Evolutionary conservation across 2,329 filamentous ascomycete species (phyloP).

Genomic region (Dactylonectria estremocensis): DNA sequence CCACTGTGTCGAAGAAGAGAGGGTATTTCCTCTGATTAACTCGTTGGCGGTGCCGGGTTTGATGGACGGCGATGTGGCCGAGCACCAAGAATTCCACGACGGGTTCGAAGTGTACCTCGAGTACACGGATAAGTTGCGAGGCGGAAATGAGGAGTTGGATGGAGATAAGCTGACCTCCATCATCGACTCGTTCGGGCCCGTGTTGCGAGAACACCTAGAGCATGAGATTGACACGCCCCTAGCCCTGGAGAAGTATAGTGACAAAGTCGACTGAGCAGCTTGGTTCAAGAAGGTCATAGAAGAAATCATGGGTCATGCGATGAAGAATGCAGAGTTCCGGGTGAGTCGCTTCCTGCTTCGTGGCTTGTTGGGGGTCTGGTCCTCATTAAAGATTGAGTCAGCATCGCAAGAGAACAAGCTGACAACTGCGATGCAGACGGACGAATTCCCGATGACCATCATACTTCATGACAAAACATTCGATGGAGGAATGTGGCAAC

Average conservation of each 20-base stretch:
- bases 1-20: slow-evolving; percentile 56
- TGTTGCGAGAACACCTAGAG: slow-evolving; percentile 54
- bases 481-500: slow-evolving; percentile 45
- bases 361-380: not conserved
- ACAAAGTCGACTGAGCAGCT: slow-evolving; percentile 53
- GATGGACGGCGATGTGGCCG: slow-evolving; percentile 59
- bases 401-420: slow-evolving; percentile 3
- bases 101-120: slow-evolving; percentile 52
- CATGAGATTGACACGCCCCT: slow-evolving; percentile 58
- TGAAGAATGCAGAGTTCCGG: slow-evolving; percentile 38
- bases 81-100: slow-evolving; percentile 57
- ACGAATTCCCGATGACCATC: slow-evolving; percentile 44
- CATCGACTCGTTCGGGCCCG: slow-evolving; percentile 50
- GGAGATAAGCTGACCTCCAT: slow-evolving; percentile 46
- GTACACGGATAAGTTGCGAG: slow-evolving; percentile 52
- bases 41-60: slow-evolving; percentile 51
- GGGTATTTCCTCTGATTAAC: slow-evolving; percentile 58
- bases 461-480: slow-evolving; percentile 49
- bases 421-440: slow-evolving; percentile 31
- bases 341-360: slow-evolving; percentile 18
- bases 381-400: not conserved
- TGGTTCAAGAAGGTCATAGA: slow-evolving; percentile 47
- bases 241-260: slow-evolving; percentile 52
- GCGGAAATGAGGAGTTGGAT: slow-evolving; percentile 49
- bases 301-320: slow-evolving; percentile 30